Evolutionary conservation across 2,329 filamentous ascomycete genomes (phyloP), one percentile per base, ranked within the genome.

Genomic region (Sordariomycetes sp.): DNA sequence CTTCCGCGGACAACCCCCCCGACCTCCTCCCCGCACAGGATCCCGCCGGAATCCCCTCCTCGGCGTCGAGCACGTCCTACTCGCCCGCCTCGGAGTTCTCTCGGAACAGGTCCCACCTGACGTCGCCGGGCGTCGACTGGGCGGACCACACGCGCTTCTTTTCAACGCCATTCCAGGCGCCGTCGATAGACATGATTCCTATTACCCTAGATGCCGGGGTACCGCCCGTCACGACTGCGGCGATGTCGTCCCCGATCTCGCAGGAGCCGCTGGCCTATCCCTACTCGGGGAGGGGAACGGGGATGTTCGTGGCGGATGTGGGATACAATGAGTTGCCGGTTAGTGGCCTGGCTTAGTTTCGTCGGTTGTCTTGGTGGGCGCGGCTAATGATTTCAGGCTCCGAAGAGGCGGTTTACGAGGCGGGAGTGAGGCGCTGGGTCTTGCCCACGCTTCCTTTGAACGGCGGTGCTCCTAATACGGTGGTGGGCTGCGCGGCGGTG

Each of bases 11-110:
- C 50, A 53, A 40, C 55, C 55, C 48, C 2, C 32, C 22, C 3
- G 48, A 48, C 12, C 43, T 53, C n/a, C n/a, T 53, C 16, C n/a
- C 40, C n/a, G n/a, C 46, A 8, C 46, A 57, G 28, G 55, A 57
- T 12, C 43, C 46, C 8, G 34, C 55, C 14, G 55, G 55, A 8
- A 50, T 57, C 12, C 55, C 55, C 25, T 57, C 55, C 20, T 57
- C 55, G 6, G 55, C 55, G 14, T 57, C 55, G n/a, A 57, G 55
- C 46, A 57, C 46, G 24, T n/a, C 40, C 10, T 57, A 57, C 28
- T 57, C 55, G 3, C 48, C 46, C 18, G 48, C 43, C 16, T 57
- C 55, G 6, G 55, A 57, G 20, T 22, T 57, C 32, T 35, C 55
- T 2, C 55, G 55, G 18, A 52, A 24, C 46, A 57, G 51, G 18